Evolutionary conservation across 257 asterid species (phyloP).

Genomic region (Osmanthus fragrans): DNA sequence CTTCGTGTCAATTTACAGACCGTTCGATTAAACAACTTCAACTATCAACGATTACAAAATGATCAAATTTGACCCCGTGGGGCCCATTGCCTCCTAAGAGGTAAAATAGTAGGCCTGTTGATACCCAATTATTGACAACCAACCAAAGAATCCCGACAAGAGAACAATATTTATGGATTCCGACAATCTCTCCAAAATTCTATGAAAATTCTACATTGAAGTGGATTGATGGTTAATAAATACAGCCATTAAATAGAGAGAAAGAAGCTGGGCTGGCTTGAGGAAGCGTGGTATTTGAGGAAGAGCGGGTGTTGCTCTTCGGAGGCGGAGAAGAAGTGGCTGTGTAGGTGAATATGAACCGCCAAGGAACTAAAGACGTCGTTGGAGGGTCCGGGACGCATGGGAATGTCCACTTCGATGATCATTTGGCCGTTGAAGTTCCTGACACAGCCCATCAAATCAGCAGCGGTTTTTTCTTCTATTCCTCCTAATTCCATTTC

Average conservation of each 20-base stretch:
- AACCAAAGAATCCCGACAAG: constrained; percentile 31
- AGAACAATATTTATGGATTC: constrained; percentile 8
- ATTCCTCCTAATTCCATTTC: background rate
- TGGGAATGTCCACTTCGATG: constrained; percentile 31
- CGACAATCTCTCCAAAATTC: background rate
- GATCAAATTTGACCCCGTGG: too few relatives aligned
- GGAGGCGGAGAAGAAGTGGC: constrained; percentile 21
- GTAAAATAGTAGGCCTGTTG: background rate
- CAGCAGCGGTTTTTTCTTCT: constrained; percentile 41
- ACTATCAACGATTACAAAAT: background rate
- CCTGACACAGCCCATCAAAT: constrained; percentile 92
- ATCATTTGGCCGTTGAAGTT: constrained; percentile 46
- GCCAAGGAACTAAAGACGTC: constrained; percentile 31
- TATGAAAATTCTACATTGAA: constrained; percentile 11
- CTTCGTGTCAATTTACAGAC: background rate
- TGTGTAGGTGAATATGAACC: constrained; percentile 34
- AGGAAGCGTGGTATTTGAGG: constrained; percentile 7
- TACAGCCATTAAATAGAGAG: background rate
- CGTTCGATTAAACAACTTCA: background rate
- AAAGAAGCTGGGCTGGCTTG: constrained; percentile 23
- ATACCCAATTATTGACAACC: background rate
- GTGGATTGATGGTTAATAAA: background rate
- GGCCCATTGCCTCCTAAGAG: too few relatives aligned
- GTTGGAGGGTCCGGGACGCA: constrained; percentile 19
- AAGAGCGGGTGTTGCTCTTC: constrained; percentile 23